Percentiles rank a stretch among this genome's conserved stretches.
These are phyloP conservation scores for Solanum chmielewskii DNA, from an alignment of 257 asterid genomes.

Conservation along the genomic window DNA sequence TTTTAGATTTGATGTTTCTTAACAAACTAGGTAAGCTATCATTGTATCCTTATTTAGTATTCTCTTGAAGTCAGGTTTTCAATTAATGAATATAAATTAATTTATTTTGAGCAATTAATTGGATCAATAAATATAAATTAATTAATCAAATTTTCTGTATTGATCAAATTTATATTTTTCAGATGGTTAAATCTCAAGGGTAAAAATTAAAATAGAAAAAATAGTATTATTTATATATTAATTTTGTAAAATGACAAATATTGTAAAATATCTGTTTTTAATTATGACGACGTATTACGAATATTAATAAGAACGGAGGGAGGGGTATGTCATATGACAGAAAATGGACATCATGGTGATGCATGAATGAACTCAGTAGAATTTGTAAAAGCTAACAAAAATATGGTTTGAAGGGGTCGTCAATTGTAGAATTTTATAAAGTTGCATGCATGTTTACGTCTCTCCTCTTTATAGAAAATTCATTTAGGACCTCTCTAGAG, in stretches of 20 bases:
- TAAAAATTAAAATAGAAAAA: no score
- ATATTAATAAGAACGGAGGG: no score
- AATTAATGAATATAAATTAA: neutral
- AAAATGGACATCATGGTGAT: neutral
- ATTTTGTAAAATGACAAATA: no score
- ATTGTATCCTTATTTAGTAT: rapidly evolving
- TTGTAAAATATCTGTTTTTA: rapidly evolving
- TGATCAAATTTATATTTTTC: no score
- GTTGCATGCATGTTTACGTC: neutral
- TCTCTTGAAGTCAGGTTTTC: no score
- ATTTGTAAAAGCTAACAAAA: neutral
- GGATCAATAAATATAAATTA: neutral
- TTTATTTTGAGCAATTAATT: no score
- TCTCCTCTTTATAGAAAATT: neutral
- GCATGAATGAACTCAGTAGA: neutral
- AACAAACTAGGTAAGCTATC: neutral
- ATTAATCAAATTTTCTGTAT: no score
- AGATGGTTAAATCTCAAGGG: rapidly evolving
- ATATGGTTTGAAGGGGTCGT: neutral
- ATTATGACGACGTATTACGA: rapidly evolving
- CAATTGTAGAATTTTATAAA: neutral
- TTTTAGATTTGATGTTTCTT: no score
- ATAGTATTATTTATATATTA: no score
- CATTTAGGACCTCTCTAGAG: neutral
- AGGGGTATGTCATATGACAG: neutral